Percentiles rank a stretch among this genome's conserved stretches.
Evolutionary conservation across 257 asterid species (phyloP).

Genomic region (Nicotiana obtusifolia): DNA sequence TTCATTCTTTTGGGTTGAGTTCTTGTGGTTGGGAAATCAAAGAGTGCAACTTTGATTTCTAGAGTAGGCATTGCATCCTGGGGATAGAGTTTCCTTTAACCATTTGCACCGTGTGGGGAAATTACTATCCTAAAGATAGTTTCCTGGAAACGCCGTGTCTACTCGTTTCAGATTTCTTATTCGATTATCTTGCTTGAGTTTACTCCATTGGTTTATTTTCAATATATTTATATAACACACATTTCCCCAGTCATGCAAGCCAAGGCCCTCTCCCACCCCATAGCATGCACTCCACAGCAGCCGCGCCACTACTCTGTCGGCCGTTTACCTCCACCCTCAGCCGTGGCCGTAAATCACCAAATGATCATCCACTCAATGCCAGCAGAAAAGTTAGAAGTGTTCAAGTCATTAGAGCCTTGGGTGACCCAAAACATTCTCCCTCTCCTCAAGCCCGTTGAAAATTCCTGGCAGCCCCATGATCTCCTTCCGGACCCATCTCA

Average conservation of each 20-base stretch:
- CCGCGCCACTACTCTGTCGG: constrained; percentile 4
- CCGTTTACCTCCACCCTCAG: constrained; percentile 1
- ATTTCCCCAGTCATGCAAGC: constrained; percentile 21
- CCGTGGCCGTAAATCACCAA: constrained; percentile 2
- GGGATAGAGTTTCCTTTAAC: no score
- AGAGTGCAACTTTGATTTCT: no score
- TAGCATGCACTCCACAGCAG: not conserved
- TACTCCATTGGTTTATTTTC: no score
- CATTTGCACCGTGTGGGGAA: no score
- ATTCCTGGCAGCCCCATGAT: constrained; percentile 36
- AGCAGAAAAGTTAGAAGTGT: constrained; percentile 22
- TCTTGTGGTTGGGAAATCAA: no score
- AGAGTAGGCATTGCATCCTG: no score
- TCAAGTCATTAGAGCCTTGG: constrained; percentile 39
- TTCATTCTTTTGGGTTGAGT: no score
- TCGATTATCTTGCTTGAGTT: no score
- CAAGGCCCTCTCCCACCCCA: not conserved
- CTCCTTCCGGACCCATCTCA: constrained; percentile 28
- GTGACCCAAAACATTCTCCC: constrained; percentile 19
- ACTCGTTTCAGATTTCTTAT: no score
- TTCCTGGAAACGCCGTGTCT: no score
- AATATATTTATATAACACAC: no score
- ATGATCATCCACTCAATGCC: constrained; percentile 18
- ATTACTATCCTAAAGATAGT: no score
- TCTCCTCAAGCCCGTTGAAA: constrained; percentile 30